These are phyloP conservation scores for Chrysophaeum taylorii DNA, from an alignment of 352 stramenopile species.

Conservation along the genomic window DNA sequence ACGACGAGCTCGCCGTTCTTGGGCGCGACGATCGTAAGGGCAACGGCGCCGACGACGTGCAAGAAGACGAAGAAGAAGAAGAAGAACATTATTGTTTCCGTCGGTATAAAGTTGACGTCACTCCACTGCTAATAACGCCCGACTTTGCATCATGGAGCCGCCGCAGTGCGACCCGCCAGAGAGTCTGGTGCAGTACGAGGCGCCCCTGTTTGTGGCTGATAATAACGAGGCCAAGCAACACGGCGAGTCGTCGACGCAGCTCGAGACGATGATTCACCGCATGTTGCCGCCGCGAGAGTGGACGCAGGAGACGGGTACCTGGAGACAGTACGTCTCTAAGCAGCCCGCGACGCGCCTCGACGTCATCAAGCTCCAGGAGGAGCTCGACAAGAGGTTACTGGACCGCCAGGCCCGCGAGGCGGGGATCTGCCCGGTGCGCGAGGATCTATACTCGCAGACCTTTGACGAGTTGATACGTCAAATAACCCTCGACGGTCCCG, in stretches of 20 bases:
- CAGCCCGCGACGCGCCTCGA: conserved; percentile 76
- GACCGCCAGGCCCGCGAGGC: conserved; percentile 75
- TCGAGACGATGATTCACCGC: conserved; percentile 44
- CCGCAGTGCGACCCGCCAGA: conserved; percentile 45
- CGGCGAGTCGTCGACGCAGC: conserved; percentile 23
- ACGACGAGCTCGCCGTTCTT: no score
- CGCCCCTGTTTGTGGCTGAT: conserved; percentile 69
- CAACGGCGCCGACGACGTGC: no score
- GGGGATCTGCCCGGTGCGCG: conserved; percentile 78
- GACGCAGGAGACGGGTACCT: conserved; percentile 48
- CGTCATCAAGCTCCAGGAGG: conserved; percentile 70
- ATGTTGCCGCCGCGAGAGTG: conserved; percentile 44
- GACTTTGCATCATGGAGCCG: neutral
- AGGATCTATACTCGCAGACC: conserved; percentile 79
- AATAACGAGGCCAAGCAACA: conserved; percentile 47
- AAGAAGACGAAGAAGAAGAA: no score
- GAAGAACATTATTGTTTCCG: no score
- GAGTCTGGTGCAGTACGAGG: conserved; percentile 70
- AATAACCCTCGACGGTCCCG: conserved; percentile 74
- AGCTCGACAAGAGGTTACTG: conserved; percentile 68
- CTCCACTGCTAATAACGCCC: no score
- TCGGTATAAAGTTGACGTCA: no score
- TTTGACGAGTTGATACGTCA: conserved; percentile 84
- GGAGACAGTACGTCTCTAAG: conserved; percentile 76
- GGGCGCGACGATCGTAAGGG: no score